Conservation (phyloP, 1,284 basidiomycete species). For the Melampsora larici-populina region DNA sequence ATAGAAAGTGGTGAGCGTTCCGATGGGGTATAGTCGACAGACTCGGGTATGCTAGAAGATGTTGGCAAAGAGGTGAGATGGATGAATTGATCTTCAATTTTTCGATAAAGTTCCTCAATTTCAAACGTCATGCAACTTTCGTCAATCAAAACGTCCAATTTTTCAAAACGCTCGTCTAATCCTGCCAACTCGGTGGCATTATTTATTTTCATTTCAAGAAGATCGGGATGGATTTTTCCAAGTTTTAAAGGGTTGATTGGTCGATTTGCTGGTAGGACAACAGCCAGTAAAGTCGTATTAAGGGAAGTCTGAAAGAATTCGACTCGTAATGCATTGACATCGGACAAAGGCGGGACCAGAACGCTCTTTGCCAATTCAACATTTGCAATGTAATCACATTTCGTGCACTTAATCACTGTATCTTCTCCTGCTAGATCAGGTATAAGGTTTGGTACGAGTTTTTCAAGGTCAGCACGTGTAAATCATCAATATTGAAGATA, state of each 20-base stretch:
- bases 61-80: neutral
- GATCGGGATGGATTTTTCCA: constrained; percentile 39
- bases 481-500: neutral
- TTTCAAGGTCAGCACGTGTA: neutral
- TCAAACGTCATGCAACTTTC: constrained; percentile 44
- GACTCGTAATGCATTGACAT: constrained; percentile 34
- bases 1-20: constrained; percentile 44
- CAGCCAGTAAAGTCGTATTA: constrained; percentile 45
- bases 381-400: constrained; percentile 53
- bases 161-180: constrained; percentile 42
- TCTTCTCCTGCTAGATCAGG: constrained; percentile 53
- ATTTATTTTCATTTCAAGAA: neutral
- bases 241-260: constrained; percentile 50
- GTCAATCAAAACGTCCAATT: constrained; percentile 43
- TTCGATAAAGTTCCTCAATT: constrained; percentile 36
- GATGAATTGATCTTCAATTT: neutral
- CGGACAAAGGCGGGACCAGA: constrained; percentile 10
- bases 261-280: constrained; percentile 46
- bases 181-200: constrained; percentile 1
- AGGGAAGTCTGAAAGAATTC: constrained; percentile 28
- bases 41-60: neutral
- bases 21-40: neutral
- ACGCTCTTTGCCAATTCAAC: constrained; percentile 49
- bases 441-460: neutral
- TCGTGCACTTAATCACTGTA: constrained; percentile 50